Percentiles rank a stretch among this genome's conserved stretches.
These are phyloP conservation scores for Microglena sp. DNA, from an alignment of 139 green algal genomes.

Conservation along the genomic window DNA sequence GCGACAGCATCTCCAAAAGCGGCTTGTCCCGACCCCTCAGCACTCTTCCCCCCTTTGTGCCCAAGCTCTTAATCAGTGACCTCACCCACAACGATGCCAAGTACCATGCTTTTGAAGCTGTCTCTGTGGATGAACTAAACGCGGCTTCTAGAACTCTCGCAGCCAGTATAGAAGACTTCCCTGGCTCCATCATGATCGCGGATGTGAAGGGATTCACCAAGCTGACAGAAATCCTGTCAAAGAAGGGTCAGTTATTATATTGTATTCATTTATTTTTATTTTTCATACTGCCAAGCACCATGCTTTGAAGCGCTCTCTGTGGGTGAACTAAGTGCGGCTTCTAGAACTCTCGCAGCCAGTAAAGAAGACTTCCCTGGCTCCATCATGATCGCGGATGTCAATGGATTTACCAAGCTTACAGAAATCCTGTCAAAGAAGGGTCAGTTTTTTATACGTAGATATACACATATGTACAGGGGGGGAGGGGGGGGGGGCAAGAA, in stretches of 20 bases:
- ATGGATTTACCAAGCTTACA: slow-evolving; percentile 74
- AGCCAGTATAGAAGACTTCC: slow-evolving; percentile 38
- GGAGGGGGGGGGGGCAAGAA: too few species aligned
- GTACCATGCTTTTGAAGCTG: slow-evolving; percentile 24
- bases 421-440: slow-evolving; percentile 52
- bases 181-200: slow-evolving; percentile 60
- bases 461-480: too few species aligned
- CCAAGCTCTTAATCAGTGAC: slow-evolving; percentile 44
- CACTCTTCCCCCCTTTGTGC: slow-evolving; percentile 49
- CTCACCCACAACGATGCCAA: slow-evolving; percentile 22
- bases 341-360: slow-evolving; percentile 21
- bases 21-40: too few species aligned
- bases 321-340: slow-evolving; percentile 14
- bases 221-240: slow-evolving; percentile 63
- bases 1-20: too few species aligned
- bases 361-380: slow-evolving; percentile 44
- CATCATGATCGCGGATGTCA: slow-evolving; percentile 72
- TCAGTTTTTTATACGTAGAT: slow-evolving; percentile 3
- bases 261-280: too few species aligned
- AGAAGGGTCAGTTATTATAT: slow-evolving; percentile 31
- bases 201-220: slow-evolving; percentile 77
- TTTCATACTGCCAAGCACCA: slow-evolving; percentile 13
- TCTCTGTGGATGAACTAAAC: slow-evolving; percentile 6
- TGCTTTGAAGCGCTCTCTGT: slow-evolving; percentile 12
- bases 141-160: slow-evolving; percentile 18